phyloP scores from a whole-genome alignment of 148 eudicot species.

The Nepenthes mirabilis region DNA sequence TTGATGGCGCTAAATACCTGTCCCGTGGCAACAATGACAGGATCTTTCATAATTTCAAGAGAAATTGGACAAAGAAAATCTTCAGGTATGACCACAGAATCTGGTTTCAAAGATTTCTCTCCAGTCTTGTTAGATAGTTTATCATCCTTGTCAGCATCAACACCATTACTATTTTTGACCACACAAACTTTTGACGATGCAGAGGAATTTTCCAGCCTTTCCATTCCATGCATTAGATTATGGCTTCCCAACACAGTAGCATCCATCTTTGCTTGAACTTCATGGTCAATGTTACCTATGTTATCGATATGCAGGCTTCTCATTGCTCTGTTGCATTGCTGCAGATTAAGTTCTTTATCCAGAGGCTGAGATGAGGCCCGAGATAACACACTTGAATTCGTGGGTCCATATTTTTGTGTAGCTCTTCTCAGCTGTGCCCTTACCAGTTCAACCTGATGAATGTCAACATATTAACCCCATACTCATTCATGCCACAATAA shows the following conservation, averaged over 20 bases:
- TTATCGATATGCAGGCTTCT: conserved; percentile 63
- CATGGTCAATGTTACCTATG: conserved; percentile 55
- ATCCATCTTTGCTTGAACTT: conserved; percentile 25
- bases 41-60: conserved; percentile 92
- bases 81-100: conserved; percentile 55
- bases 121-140: conserved; percentile 16
- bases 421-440: conserved; percentile 78
- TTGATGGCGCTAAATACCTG: conserved; percentile 39
- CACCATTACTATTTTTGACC: conserved; percentile 5
- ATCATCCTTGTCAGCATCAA: conserved; percentile 12
- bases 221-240: conserved; percentile 17
- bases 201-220: conserved; percentile 15
- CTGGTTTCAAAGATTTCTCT: conserved; percentile 38
- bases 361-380: conserved; percentile 68
- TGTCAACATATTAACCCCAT: conserved; percentile 1
- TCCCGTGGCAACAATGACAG: conserved; percentile 82
- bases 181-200: conserved; percentile 15
- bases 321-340: conserved; percentile 28
- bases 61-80: conserved; percentile 87
- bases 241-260: conserved; percentile 15
- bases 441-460: conserved; percentile 72
- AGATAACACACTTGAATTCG: conserved; percentile 29
- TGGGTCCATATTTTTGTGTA: conserved; percentile 56
- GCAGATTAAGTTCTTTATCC: conserved; percentile 37
- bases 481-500: not conserved